A percentile compares a stretch with the other conserved stretches of the same genome.
These are phyloP conservation scores for Microsporum ferrugineum DNA, from an alignment of 2,329 filamentous ascomycete species.

Conservation along the genomic window DNA sequence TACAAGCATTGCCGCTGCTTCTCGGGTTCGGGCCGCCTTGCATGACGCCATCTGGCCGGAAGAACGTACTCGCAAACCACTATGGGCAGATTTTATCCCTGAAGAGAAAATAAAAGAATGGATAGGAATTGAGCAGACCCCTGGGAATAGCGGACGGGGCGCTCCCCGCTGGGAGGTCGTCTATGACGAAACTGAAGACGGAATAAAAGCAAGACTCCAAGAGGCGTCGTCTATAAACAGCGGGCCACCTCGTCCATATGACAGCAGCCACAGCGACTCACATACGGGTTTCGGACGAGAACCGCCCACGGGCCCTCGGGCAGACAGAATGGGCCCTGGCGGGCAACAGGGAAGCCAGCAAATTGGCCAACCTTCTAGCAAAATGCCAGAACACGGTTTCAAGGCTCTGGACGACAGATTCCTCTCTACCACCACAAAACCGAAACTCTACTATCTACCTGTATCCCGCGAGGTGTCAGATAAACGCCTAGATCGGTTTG, in stretches of 20 bases:
- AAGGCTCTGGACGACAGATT: constrained; percentile 51
- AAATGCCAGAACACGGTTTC: constrained; percentile 34
- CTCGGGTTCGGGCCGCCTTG: constrained; percentile 61
- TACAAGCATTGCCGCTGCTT: constrained; percentile 55
- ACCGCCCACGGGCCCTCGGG: constrained; percentile 23
- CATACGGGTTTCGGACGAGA: constrained; percentile 19
- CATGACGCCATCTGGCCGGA: constrained; percentile 78
- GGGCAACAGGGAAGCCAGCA: background rate
- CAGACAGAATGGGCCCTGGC: constrained; percentile 9
- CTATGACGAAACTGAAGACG: constrained; percentile 51
- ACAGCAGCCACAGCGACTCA: constrained; percentile 6
- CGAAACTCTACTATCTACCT: constrained; percentile 54
- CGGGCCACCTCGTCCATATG: background rate
- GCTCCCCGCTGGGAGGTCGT: constrained; percentile 58
- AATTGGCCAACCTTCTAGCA: background rate
- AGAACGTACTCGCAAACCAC: constrained; percentile 67
- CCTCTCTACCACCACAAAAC: constrained; percentile 48
- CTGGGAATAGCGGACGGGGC: constrained; percentile 30
- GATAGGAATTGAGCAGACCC: constrained; percentile 57
- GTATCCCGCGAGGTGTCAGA: constrained; percentile 54
- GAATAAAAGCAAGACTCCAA: constrained; percentile 47
- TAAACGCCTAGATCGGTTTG: constrained; percentile 52
- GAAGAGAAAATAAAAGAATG: constrained; percentile 60
- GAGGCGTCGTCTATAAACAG: constrained; percentile 27
- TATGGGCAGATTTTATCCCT: constrained; percentile 86